A percentile compares a stretch with the other conserved stretches of the same genome.
Evolutionary conservation across 2,329 filamentous ascomycete species (phyloP).

Genomic region (Xylaria sp.): DNA sequence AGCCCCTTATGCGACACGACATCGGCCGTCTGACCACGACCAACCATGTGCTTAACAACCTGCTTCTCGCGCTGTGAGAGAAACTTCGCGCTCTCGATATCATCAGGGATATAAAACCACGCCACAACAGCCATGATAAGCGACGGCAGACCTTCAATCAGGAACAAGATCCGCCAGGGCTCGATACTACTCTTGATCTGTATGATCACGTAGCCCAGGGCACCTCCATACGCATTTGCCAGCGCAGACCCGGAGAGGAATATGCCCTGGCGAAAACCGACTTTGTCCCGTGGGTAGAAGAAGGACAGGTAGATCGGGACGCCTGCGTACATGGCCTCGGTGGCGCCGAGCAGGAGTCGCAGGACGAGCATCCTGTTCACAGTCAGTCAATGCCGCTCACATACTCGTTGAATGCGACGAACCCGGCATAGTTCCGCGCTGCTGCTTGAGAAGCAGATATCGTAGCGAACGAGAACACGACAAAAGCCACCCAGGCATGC

Average conservation of each 20-base stretch:
- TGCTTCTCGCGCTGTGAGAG: slow-evolving; percentile 35
- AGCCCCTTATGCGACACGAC: slow-evolving; percentile 19
- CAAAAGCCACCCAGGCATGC: slow-evolving; percentile 37
- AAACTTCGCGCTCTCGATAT: slow-evolving; percentile 21
- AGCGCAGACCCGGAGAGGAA: slow-evolving; percentile 43
- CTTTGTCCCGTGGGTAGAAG: slow-evolving; percentile 53
- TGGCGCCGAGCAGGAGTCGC: slow-evolving; percentile 40
- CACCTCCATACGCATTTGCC: slow-evolving; percentile 36
- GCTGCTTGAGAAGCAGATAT: slow-evolving; percentile 40
- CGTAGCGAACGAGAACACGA: slow-evolving; percentile 40
- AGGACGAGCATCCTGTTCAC: slow-evolving; percentile 31
- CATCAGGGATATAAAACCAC: slow-evolving; percentile 40
- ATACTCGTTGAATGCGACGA: background rate
- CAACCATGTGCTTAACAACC: slow-evolving; percentile 19
- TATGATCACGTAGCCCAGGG: slow-evolving; percentile 36
- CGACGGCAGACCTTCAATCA: slow-evolving; percentile 41
- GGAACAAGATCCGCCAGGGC: slow-evolving; percentile 42
- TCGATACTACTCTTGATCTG: slow-evolving; percentile 27
- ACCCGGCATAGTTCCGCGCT: slow-evolving; percentile 34
- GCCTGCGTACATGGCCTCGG: slow-evolving; percentile 37
- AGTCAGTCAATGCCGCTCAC: too few species aligned
- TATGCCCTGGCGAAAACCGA: slow-evolving; percentile 51
- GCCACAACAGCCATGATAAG: slow-evolving; percentile 37
- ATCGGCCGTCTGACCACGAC: slow-evolving; percentile 21
- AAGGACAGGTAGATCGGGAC: slow-evolving; percentile 44